Conservation (phyloP, 495 filamentous ascomycete species). For the Penicillium crystallinum region DNA sequence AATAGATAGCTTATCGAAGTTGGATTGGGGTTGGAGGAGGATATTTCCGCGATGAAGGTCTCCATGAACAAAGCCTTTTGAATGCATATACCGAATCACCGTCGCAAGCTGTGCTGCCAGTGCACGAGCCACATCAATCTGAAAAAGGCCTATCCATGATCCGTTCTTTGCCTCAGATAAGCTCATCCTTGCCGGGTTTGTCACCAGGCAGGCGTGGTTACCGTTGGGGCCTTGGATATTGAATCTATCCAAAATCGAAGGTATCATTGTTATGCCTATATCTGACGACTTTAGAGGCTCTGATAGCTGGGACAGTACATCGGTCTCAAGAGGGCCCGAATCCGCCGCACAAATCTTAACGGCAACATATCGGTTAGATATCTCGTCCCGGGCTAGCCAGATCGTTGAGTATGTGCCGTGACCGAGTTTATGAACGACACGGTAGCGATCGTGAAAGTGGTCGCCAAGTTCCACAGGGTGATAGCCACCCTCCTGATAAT, state of each 20-base stretch:
- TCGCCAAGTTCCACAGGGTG: slow-evolving; percentile 33
- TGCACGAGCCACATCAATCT: slow-evolving; percentile 36
- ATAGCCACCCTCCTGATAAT: slow-evolving; percentile 34
- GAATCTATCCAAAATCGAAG: neutral
- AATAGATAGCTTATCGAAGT: slow-evolving; percentile 19
- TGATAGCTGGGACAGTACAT: neutral
- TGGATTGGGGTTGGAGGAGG: slow-evolving; percentile 16
- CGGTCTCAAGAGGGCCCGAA: neutral
- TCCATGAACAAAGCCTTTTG: slow-evolving; percentile 29
- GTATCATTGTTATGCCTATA: neutral
- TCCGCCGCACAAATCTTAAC: slow-evolving; percentile 9
- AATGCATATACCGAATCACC: slow-evolving; percentile 29
- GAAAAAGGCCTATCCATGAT: slow-evolving; percentile 31
- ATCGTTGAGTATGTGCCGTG: slow-evolving; percentile 16
- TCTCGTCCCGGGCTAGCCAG: slow-evolving; percentile 19
- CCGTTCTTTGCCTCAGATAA: slow-evolving; percentile 26
- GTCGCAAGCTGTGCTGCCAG: slow-evolving; percentile 36
- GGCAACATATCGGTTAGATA: slow-evolving; percentile 10
- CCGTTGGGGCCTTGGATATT: neutral
- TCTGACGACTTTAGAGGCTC: neutral
- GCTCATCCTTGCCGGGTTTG: slow-evolving; percentile 23
- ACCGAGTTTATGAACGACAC: slow-evolving; percentile 18
- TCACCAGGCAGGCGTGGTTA: neutral
- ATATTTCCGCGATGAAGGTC: slow-evolving; percentile 32
- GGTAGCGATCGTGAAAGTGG: slow-evolving; percentile 16